phyloP scores from a whole-genome alignment of 2,329 filamentous ascomycete species.

The Chlorencoelia australis region DNA sequence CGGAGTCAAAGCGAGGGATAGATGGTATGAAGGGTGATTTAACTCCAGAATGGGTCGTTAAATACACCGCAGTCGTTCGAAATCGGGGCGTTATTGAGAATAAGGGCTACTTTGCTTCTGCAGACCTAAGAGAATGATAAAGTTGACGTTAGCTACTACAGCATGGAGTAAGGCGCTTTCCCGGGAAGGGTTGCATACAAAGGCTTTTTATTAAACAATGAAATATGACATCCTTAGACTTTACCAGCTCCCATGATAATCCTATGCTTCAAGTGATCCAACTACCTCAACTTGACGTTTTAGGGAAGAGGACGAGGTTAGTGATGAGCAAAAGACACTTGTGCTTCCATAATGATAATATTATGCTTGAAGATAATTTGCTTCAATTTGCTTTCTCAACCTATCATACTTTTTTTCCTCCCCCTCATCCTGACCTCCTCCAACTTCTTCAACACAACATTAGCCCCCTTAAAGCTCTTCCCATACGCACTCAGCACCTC shows the following conservation, averaged over 20 bases:
- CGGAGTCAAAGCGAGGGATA: constrained; percentile 33
- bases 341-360: too few relatives aligned
- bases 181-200: background rate
- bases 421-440: constrained; percentile 92
- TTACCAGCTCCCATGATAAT: too few relatives aligned
- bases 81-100: constrained; percentile 95
- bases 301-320: too few relatives aligned
- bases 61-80: constrained; percentile 92
- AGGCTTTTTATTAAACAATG: too few relatives aligned
- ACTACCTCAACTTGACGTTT: too few relatives aligned
- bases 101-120: constrained; percentile 92
- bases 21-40: constrained; percentile 66
- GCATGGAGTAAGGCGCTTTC: background rate
- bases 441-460: constrained; percentile 65
- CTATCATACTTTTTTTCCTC: constrained; percentile 93
- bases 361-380: too few relatives aligned
- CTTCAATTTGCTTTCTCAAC: too few relatives aligned
- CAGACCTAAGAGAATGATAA: constrained; percentile 47
- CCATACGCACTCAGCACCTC: constrained; percentile 68
- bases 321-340: too few relatives aligned
- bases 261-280: too few relatives aligned
- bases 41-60: constrained; percentile 85
- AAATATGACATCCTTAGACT: too few relatives aligned
- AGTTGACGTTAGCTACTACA: background rate
- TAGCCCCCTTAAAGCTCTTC: constrained; percentile 64